Evolutionary conservation across 306 rosid species (phyloP).

Genomic region (Trifolium fragiferum): DNA sequence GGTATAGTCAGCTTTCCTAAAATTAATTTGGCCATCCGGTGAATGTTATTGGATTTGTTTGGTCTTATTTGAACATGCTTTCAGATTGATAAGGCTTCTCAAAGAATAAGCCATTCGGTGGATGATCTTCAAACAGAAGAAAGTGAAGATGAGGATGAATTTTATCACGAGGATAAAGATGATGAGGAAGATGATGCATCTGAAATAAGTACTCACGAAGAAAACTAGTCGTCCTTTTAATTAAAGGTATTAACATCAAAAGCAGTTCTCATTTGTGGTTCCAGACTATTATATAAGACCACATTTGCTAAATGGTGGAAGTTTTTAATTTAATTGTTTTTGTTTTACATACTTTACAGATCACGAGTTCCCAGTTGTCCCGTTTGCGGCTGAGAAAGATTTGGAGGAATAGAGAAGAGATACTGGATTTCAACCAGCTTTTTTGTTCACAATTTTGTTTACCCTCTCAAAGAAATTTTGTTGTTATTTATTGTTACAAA

Average conservation of each 20-base stretch:
- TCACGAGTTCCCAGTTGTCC: conserved; percentile 14
- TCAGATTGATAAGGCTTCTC: conserved; percentile 77
- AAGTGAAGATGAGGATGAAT: conserved; percentile 62
- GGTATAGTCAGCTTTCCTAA: conserved; percentile 53
- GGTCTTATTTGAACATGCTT: conserved; percentile 19
- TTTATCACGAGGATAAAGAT: conserved; percentile 61
- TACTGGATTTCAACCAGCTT: conserved; percentile 32
- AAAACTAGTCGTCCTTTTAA: conserved; percentile 50
- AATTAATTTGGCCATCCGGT: conserved; percentile 9
- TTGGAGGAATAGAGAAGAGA: conserved; percentile 31
- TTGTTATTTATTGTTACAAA: conserved; percentile 27
- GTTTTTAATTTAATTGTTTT: conserved; percentile 22
- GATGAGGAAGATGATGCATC: conserved; percentile 55
- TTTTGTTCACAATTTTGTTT: conserved; percentile 37
- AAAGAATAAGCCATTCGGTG: conserved; percentile 43
- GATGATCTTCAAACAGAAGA: conserved; percentile 49
- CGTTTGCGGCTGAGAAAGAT: conserved; percentile 31
- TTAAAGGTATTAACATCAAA: conserved; percentile 37
- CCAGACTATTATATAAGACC: neutral
- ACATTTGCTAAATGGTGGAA: conserved; percentile 23
- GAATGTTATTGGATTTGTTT: conserved; percentile 35
- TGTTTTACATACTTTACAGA: conserved; percentile 26
- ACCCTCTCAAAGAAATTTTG: conserved; percentile 32
- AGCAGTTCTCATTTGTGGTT: conserved; percentile 20
- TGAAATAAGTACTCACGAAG: conserved; percentile 77